phyloP scores from a whole-genome alignment of 83 land plant genomes.

The Thuja plicata region DNA sequence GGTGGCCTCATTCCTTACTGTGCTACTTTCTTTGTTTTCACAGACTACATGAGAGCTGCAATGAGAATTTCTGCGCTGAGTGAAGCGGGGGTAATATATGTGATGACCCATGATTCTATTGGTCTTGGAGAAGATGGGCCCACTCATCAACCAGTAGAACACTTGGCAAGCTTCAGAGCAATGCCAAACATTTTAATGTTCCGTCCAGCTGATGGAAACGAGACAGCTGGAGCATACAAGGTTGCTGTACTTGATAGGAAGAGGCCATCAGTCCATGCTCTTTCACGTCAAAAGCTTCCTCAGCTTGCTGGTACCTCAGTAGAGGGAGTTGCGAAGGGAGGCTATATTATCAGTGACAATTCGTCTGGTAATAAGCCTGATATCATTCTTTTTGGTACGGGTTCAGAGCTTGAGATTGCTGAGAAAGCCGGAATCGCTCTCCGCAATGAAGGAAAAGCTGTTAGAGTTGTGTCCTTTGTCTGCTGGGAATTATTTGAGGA shows the following conservation, averaged over 20 bases:
- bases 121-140: conserved; percentile 88
- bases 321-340: conserved; percentile 69
- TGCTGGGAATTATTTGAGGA: conserved; percentile 87
- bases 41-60: conserved; percentile 77
- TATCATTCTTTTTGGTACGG: conserved; percentile 71
- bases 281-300: conserved; percentile 66
- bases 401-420: conserved; percentile 87
- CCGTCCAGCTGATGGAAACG: conserved; percentile 79
- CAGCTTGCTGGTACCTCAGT: conserved; percentile 57
- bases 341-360: conserved; percentile 68
- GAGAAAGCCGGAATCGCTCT: conserved; percentile 67
- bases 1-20: conserved; percentile 72
- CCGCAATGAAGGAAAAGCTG: conserved; percentile 69
- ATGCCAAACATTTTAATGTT: conserved; percentile 72
- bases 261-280: conserved; percentile 51
- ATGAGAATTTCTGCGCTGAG: conserved; percentile 37
- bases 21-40: conserved; percentile 81
- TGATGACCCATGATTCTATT: conserved; percentile 87
- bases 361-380: conserved; percentile 80
- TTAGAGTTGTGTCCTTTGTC: conserved; percentile 82
- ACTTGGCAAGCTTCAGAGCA: conserved; percentile 68
- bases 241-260: conserved; percentile 58
- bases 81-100: conserved; percentile 68
- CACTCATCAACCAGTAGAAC: conserved; percentile 83
- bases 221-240: conserved; percentile 82